phyloP scores from a whole-genome alignment of 257 asterid species.

The Leptodermis oblonga region DNA sequence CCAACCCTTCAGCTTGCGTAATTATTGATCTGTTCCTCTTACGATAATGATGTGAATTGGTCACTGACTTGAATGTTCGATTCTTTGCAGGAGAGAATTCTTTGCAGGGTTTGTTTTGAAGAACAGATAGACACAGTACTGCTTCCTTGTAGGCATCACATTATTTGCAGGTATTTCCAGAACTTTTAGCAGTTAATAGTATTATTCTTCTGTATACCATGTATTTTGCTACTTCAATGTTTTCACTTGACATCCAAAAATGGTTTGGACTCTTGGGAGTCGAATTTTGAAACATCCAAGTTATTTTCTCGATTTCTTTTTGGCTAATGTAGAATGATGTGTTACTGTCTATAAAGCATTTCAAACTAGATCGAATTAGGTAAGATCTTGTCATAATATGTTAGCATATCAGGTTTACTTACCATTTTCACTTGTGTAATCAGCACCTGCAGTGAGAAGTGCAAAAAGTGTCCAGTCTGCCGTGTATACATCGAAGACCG shows the following conservation, averaged over 20 bases:
- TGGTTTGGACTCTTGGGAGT: neutral
- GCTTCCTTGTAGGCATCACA: slow-evolving; percentile 91
- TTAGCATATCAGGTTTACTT: neutral
- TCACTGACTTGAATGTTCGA: slow-evolving; percentile 16
- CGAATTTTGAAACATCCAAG: neutral
- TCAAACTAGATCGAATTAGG: neutral
- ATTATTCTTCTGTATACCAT: neutral
- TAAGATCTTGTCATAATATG: neutral
- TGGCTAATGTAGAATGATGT: neutral
- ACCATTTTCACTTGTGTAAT: neutral
- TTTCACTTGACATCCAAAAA: neutral
- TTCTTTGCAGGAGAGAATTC: slow-evolving; percentile 68
- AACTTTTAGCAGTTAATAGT: neutral
- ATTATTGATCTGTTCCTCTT: neutral
- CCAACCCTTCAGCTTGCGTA: neutral
- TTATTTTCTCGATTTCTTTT: neutral
- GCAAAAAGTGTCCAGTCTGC: slow-evolving; percentile 95
- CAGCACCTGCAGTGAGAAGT: slow-evolving; percentile 79
- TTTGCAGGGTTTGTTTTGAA: slow-evolving; percentile 91
- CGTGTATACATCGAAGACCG: slow-evolving; percentile 78
- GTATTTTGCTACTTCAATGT: neutral
- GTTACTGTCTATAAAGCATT: neutral
- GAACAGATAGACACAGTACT: slow-evolving; percentile 72
- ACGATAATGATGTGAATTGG: neutral
- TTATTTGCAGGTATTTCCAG: slow-evolving; percentile 74